Evolutionary conservation across 75 land plant genomes (phyloP).

Genomic region (Cupressus sempervirens): DNA sequence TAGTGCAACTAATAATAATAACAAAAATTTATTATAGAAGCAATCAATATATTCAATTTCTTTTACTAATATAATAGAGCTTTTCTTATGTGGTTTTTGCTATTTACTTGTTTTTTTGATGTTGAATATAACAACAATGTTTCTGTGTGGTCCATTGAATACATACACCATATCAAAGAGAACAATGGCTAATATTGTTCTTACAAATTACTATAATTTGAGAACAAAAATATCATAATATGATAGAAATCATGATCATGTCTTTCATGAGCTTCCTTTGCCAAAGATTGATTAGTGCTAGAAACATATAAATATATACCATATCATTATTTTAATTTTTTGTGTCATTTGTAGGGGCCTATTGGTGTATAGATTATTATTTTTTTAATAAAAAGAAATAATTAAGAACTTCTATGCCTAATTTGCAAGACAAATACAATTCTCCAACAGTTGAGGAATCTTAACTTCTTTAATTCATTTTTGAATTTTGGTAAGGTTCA

Average conservation of each 20-base stretch:
- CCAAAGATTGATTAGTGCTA: background rate
- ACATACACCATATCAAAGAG: background rate
- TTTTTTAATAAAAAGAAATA: no score
- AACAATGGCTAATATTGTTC: background rate
- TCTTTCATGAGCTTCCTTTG: background rate
- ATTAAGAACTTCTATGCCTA: no score
- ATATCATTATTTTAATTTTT: background rate
- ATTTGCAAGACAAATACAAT: no score
- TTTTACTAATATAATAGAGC: background rate
- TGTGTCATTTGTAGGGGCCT: background rate
- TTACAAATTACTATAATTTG: background rate
- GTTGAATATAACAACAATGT: background rate
- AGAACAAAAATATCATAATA: background rate
- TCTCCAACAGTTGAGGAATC: no score
- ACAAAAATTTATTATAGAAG: background rate
- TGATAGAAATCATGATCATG: background rate
- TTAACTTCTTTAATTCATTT: no score
- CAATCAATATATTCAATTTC: background rate
- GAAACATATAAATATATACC: no score
- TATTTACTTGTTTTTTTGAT: background rate
- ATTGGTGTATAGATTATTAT: no score
- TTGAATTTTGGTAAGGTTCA: no score
- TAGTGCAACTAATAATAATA: background rate
- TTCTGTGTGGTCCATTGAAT: background rate
- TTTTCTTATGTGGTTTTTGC: background rate